Evolutionary conservation across 2,329 filamentous ascomycete genomes (phyloP).

Genomic region (Westerdykella aurantiaca): DNA sequence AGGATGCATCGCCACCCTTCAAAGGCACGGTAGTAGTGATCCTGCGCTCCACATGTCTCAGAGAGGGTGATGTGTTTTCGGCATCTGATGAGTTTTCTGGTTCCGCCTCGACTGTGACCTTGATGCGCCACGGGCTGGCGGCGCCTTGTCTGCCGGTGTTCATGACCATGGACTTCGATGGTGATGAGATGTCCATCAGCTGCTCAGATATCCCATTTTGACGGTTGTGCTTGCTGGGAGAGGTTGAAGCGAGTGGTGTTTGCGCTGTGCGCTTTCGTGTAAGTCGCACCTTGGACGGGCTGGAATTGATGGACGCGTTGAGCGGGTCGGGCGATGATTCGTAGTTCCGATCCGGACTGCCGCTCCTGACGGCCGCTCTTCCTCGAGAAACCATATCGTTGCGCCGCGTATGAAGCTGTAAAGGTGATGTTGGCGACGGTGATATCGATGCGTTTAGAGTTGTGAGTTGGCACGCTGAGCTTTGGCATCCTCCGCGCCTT

Average conservation of each 20-base stretch:
- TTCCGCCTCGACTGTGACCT: slow-evolving; percentile 47
- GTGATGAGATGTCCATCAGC: slow-evolving; percentile 25
- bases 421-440: background rate
- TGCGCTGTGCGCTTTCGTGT: slow-evolving; percentile 16
- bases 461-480: slow-evolving; percentile 5
- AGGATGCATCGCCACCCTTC: slow-evolving; percentile 35
- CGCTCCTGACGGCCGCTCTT: slow-evolving; percentile 12
- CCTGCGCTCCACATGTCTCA: slow-evolving; percentile 22
- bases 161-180: slow-evolving; percentile 43
- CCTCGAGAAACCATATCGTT: slow-evolving; percentile 22
- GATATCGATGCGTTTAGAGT: slow-evolving; percentile 1
- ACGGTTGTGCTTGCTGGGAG: slow-evolving; percentile 26
- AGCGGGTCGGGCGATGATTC: slow-evolving; percentile 37
- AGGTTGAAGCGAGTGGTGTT: slow-evolving; percentile 23
- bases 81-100: slow-evolving; percentile 28
- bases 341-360: slow-evolving; percentile 17
- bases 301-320: slow-evolving; percentile 24
- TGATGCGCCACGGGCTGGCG: slow-evolving; percentile 46
- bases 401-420: background rate
- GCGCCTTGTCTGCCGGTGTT: slow-evolving; percentile 36
- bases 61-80: slow-evolving; percentile 30
- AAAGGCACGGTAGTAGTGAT: slow-evolving; percentile 40
- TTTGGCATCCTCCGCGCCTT: slow-evolving; percentile 6
- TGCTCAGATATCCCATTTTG: slow-evolving; percentile 13
- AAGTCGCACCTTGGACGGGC: slow-evolving; percentile 12